Percentiles rank a stretch among this genome's conserved stretches.
phyloP scores from a whole-genome alignment of 2,329 filamentous ascomycete species.

The Aspergillus ibericus region DNA sequence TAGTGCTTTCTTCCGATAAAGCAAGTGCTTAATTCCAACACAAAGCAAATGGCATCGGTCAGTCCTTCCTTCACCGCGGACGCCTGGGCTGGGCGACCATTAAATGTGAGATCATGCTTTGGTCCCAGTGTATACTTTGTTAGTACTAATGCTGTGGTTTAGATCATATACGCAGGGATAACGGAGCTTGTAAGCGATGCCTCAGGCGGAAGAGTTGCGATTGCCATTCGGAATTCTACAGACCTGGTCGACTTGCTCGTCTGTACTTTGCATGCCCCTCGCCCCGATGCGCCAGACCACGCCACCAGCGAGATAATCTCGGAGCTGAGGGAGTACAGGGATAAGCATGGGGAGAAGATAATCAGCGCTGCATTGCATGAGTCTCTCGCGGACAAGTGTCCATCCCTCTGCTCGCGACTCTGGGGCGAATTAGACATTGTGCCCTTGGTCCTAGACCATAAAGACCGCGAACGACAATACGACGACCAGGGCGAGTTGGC shows the following conservation, averaged over 20 bases:
- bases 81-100: not conserved
- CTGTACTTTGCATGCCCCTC: conserved; percentile 50
- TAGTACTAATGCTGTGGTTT: not conserved
- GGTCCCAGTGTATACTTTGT: not conserved
- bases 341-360: conserved; percentile 67
- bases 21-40: not conserved
- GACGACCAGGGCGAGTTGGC: conserved; percentile 12
- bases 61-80: not conserved
- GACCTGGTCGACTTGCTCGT: conserved; percentile 71
- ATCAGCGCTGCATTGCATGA: conserved; percentile 67
- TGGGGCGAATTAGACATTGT: conserved; percentile 75
- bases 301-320: conserved; percentile 60
- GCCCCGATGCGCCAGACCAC: conserved; percentile 36
- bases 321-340: conserved; percentile 59
- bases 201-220: conserved; percentile 44
- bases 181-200: not conserved
- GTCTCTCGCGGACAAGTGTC: conserved; percentile 59
- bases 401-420: conserved; percentile 64
- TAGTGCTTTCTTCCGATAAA: not conserved
- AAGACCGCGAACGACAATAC: not conserved
- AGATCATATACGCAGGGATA: not conserved
- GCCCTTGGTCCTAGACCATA: conserved; percentile 58
- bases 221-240: conserved; percentile 68
- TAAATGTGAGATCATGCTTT: not conserved
- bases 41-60: not conserved